phyloP scores from a whole-genome alignment of 1,139 yeast species.

The Suhomyces bokatorum region DNA sequence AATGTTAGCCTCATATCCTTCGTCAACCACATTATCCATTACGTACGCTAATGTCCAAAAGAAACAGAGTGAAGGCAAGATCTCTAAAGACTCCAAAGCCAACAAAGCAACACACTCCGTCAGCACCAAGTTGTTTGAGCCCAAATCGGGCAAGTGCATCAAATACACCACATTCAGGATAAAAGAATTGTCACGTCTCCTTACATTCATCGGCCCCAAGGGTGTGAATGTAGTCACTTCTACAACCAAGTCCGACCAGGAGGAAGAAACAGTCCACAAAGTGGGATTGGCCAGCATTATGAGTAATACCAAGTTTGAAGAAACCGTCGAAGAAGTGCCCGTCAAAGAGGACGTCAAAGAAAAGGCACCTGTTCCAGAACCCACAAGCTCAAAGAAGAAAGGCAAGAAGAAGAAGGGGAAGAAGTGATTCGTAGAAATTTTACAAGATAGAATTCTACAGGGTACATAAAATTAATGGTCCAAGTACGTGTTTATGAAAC shows the following conservation, averaged over 20 bases:
- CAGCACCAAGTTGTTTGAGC: conserved; percentile 70
- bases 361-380: conserved; percentile 7
- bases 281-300: conserved; percentile 44
- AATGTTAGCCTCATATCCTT: conserved; percentile 40
- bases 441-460: not conserved
- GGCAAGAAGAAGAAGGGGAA: conserved; percentile 18
- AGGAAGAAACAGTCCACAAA: conserved; percentile 21
- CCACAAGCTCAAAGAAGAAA: conserved; percentile 14
- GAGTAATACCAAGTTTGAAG: conserved; percentile 42
- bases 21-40: conserved; percentile 39
- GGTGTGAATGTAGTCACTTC: conserved; percentile 52
- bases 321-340: conserved; percentile 12
- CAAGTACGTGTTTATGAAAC: no score
- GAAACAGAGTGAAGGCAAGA: conserved; percentile 25
- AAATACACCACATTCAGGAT: conserved; percentile 60
- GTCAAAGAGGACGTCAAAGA: conserved; percentile 10
- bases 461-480: no score
- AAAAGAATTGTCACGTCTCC: conserved; percentile 76
- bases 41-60: conserved; percentile 37
- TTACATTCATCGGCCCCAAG: conserved; percentile 84
- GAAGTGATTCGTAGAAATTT: conserved; percentile 1
- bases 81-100: conserved; percentile 21
- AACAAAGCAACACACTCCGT: conserved; percentile 40
- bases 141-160: conserved; percentile 67
- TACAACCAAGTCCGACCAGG: conserved; percentile 13